Conservation (phyloP, 2,329 filamentous ascomycete species). For the Fusarium compactum region DNA sequence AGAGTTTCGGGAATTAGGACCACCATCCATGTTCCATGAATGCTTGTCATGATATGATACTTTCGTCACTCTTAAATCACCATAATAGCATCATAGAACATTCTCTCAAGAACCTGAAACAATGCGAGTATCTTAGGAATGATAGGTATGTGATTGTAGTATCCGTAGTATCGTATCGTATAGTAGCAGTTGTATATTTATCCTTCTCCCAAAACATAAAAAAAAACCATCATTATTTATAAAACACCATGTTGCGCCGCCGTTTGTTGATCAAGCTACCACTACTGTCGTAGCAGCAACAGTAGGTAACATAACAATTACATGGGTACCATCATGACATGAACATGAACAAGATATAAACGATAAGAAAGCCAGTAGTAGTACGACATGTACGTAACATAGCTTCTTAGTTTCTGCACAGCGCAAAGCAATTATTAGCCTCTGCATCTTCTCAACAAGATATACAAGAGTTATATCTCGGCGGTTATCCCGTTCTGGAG, state of each 20-base stretch:
- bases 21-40: background rate
- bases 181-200: slow-evolving; percentile 18
- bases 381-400: background rate
- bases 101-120: background rate
- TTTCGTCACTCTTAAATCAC: slow-evolving; percentile 15
- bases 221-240: slow-evolving; percentile 17
- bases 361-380: background rate
- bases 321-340: slow-evolving; percentile 37
- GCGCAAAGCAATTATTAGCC: slow-evolving; percentile 43
- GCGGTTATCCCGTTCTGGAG: slow-evolving; percentile 46
- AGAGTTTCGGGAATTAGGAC: slow-evolving; percentile 4
- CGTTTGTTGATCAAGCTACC: slow-evolving; percentile 19
- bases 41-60: background rate
- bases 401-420: slow-evolving; percentile 39
- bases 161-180: background rate
- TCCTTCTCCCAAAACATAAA: slow-evolving; percentile 21
- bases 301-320: slow-evolving; percentile 33
- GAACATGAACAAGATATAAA: slow-evolving; percentile 1
- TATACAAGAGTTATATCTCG: background rate
- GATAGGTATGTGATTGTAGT: background rate
- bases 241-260: slow-evolving; percentile 38
- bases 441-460: slow-evolving; percentile 35
- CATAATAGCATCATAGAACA: background rate
- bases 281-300: slow-evolving; percentile 3
- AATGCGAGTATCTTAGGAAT: background rate